A percentile compares a stretch with the other conserved stretches of the same genome.
These are phyloP conservation scores for Dissophora globulifera DNA, from an alignment of 192 early-diverging fungal genomes.

Conservation along the genomic window DNA sequence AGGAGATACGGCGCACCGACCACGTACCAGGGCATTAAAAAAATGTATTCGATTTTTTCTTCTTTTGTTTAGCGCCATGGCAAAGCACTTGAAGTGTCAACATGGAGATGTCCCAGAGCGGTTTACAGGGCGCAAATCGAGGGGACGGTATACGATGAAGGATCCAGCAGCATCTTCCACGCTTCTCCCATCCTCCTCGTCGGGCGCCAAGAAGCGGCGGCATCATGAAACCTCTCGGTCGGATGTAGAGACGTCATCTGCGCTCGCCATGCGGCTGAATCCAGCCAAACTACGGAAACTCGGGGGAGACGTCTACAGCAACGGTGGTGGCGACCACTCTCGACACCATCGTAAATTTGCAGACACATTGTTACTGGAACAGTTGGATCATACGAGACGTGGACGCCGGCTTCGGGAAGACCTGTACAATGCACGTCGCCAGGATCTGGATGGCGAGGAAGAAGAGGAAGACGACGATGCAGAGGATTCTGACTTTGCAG, in stretches of 20 bases:
- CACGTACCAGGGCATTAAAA: too few species aligned
- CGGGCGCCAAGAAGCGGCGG: constrained; percentile 33
- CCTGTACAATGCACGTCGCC: not conserved
- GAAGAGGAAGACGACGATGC: constrained; percentile 29
- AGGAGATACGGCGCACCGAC: too few species aligned
- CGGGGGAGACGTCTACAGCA: too few species aligned
- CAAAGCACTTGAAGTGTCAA: constrained; percentile 49
- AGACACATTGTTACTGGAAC: constrained; percentile 13
- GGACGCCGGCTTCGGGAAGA: not conserved
- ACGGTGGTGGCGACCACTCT: constrained; percentile 9
- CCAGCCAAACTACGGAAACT: constrained; percentile 38
- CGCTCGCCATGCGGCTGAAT: constrained; percentile 2
- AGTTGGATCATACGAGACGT: constrained; percentile 13
- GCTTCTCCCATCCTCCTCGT: constrained; percentile 18
- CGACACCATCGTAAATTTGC: constrained; percentile 10
- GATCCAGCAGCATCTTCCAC: constrained; percentile 50
- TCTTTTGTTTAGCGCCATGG: constrained; percentile 30
- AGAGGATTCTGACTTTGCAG: constrained; percentile 38
- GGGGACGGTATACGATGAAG: constrained; percentile 52
- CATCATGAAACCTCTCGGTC: constrained; percentile 24
- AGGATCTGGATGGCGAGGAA: constrained; percentile 5
- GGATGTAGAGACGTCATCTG: constrained; percentile 8
- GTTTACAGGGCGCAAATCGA: constrained; percentile 49
- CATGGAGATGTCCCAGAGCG: constrained; percentile 50
- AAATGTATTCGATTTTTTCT: not conserved